Evolutionary conservation across 768 basidiomycete species (phyloP).

Genomic region (Lyophyllum shimeji): DNA sequence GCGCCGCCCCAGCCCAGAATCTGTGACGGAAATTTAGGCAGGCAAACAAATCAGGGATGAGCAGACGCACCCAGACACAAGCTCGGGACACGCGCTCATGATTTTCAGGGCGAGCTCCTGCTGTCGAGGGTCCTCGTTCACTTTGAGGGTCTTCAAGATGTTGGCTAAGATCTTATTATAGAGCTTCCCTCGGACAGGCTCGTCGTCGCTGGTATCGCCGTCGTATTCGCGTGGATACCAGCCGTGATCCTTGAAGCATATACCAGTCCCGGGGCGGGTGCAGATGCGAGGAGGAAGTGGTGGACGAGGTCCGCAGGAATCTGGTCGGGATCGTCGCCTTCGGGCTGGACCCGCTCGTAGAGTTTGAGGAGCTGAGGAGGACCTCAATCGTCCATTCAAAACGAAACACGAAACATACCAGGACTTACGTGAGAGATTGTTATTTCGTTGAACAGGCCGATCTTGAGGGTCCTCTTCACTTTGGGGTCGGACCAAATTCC

Average conservation of each 20-base stretch:
- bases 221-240: conserved; percentile 82
- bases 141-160: conserved; percentile 70
- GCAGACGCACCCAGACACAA: conserved; percentile 66
- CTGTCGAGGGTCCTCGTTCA: conserved; percentile 86
- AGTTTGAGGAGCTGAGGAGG: conserved; percentile 63
- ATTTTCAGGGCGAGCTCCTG: conserved; percentile 85
- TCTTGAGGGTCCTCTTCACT: conserved; percentile 68
- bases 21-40: conserved; percentile 34
- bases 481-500: conserved; percentile 76
- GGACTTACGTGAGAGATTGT: conserved; percentile 60
- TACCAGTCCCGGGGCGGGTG: conserved; percentile 75
- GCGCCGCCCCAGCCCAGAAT: conserved; percentile 66
- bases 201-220: conserved; percentile 28
- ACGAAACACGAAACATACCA: no score
- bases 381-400: no score
- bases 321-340: conserved; percentile 48
- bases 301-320: conserved; percentile 78
- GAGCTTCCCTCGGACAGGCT: conserved; percentile 47
- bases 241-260: conserved; percentile 87
- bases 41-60: not conserved
- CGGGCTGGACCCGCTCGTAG: conserved; percentile 59
- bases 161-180: conserved; percentile 85
- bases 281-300: conserved; percentile 85
- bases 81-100: conserved; percentile 80
- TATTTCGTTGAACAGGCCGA: conserved; percentile 68